Evolutionary conservation across 2,329 filamentous ascomycete genomes (phyloP).

Genomic region (Fusarium sp.): DNA sequence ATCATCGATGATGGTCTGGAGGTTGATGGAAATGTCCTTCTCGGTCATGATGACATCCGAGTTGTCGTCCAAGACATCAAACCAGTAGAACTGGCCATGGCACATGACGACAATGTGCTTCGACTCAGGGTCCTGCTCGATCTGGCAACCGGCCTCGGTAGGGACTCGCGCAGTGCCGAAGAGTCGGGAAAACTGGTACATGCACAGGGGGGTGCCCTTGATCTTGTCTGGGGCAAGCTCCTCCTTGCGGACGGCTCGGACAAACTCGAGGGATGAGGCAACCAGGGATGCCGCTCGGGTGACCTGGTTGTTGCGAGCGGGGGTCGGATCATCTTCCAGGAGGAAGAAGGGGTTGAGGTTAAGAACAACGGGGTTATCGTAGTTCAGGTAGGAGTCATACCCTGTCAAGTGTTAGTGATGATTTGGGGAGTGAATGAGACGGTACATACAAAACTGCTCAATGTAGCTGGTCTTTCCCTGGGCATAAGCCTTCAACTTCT

Average conservation of each 20-base stretch:
- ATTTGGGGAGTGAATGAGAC: background rate
- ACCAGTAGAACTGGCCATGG: conserved; percentile 98
- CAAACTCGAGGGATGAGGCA: conserved; percentile 90
- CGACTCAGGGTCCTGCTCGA: conserved; percentile 92
- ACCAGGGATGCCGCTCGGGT: conserved; percentile 93
- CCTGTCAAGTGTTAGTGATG: conserved; percentile 63
- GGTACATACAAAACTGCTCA: conserved; percentile 88
- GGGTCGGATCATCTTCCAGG: conserved; percentile 96
- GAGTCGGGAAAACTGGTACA: conserved; percentile 97
- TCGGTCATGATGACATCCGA: conserved; percentile 97
- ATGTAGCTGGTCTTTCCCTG: conserved; percentile 95
- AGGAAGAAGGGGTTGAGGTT: conserved; percentile 99
- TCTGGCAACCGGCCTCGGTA: conserved; percentile 93
- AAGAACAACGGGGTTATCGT: conserved; percentile 95
- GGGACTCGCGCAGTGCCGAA: conserved; percentile 96
- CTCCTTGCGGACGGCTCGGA: conserved; percentile 90
- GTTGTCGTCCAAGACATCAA: conserved; percentile 95
- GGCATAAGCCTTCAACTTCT: conserved; percentile 90
- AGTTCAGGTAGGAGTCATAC: conserved; percentile 99
- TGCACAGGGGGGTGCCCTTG: conserved; percentile 87
- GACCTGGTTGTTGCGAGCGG: conserved; percentile 95
- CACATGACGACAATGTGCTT: conserved; percentile 95
- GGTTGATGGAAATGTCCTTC: conserved; percentile 89
- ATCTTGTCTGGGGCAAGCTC: conserved; percentile 91
- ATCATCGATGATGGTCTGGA: conserved; percentile 93